phyloP scores from a whole-genome alignment of 805 yeast species.

The Lachancea waltii region DNA sequence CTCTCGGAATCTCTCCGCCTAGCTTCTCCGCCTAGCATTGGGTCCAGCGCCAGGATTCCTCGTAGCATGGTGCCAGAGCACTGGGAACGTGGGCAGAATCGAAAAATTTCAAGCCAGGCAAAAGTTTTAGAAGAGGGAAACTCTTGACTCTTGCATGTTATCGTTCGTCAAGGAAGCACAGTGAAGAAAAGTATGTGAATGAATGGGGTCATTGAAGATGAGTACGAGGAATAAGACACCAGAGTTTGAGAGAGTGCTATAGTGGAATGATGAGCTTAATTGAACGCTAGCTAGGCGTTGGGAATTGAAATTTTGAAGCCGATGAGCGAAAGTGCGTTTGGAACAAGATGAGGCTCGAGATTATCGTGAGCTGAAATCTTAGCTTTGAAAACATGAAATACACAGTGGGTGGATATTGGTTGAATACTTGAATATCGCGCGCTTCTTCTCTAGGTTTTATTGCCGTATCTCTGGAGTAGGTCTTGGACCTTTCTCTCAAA shows the following conservation, averaged over 20 bases:
- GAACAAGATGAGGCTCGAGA: too few relatives aligned
- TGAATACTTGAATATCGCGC: neutral
- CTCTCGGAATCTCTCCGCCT: neutral
- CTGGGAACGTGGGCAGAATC: neutral
- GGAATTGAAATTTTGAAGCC: too few relatives aligned
- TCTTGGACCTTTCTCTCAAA: too few relatives aligned
- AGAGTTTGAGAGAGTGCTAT: neutral
- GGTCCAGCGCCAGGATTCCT: neutral
- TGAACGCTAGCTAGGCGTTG: too few relatives aligned
- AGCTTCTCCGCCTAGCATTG: neutral
- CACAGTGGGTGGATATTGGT: too few relatives aligned
- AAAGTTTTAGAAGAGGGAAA: constrained; percentile 7
- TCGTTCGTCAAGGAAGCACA: constrained; percentile 7
- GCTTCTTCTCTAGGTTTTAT: neutral
- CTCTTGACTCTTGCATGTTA: constrained; percentile 5
- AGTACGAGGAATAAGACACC: neutral
- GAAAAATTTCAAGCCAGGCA: constrained; percentile 4
- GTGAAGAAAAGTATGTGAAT: constrained; percentile 8
- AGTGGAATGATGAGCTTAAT: neutral
- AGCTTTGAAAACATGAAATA: too few relatives aligned
- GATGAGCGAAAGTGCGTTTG: too few relatives aligned
- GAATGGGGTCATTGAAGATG: neutral
- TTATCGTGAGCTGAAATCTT: too few relatives aligned
- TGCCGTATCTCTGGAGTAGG: neutral
- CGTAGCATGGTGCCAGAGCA: neutral